A percentile compares a stretch with the other conserved stretches of the same genome.
phyloP scores from a whole-genome alignment of 495 filamentous ascomycete species.

The Aspergillus leporis region DNA sequence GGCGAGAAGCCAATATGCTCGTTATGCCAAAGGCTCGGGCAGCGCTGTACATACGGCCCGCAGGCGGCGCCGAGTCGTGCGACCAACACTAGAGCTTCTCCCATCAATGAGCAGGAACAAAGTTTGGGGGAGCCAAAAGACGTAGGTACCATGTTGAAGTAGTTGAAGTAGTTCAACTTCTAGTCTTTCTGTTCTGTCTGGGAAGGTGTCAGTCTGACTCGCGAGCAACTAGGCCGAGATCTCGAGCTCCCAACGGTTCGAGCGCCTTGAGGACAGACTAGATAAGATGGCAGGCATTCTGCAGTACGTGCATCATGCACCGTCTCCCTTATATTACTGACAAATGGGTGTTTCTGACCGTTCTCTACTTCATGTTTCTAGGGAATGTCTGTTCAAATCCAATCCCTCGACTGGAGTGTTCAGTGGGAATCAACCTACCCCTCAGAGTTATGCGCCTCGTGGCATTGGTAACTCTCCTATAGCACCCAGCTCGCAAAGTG shows the following conservation, averaged over 20 bases:
- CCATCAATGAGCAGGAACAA: background rate
- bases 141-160: background rate
- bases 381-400: background rate
- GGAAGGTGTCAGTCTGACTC: background rate
- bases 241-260: constrained; percentile 14
- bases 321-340: background rate
- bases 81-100: background rate
- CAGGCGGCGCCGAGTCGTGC: constrained; percentile 10
- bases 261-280: constrained; percentile 27
- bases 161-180: background rate
- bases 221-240: background rate
- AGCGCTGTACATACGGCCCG: constrained; percentile 34
- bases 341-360: background rate
- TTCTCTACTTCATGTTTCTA: background rate
- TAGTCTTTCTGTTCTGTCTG: background rate
- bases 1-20: constrained; percentile 41
- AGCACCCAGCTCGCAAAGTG: background rate
- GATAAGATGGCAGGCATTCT: constrained; percentile 26
- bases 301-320: constrained; percentile 15
- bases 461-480: background rate
- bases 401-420: background rate
- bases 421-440: background rate
- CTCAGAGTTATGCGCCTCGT: background rate
- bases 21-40: constrained; percentile 36
- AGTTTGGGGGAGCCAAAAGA: background rate